Evolutionary conservation across 306 rosid species (phyloP).

Genomic region (Inga laurina): DNA sequence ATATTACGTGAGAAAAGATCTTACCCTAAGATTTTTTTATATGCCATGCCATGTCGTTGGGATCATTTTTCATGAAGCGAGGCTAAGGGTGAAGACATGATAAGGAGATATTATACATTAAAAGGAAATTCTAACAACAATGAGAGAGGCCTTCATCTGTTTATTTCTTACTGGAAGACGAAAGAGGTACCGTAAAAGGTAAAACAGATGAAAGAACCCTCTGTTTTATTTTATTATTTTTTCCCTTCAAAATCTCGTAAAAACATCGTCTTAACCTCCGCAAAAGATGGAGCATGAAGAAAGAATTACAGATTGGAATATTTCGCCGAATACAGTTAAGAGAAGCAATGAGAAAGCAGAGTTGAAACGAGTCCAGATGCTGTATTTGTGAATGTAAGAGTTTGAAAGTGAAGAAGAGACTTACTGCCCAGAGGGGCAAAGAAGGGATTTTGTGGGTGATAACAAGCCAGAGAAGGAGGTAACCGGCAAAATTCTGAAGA

Average conservation of each 20-base stretch:
- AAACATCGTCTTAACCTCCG: neutral
- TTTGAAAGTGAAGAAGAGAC: constrained; percentile 15
- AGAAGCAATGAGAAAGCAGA: neutral
- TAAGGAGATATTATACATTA: neutral
- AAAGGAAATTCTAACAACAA: neutral
- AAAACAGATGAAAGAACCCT: neutral
- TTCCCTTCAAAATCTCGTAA: neutral
- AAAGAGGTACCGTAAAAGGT: no score
- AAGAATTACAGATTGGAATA: neutral
- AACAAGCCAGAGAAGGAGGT: constrained; percentile 75
- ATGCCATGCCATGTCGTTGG: neutral
- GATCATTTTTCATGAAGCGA: neutral
- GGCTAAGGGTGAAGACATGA: neutral
- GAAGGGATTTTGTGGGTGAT: constrained; percentile 55
- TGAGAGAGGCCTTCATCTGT: neutral
- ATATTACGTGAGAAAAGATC: neutral
- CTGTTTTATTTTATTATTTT: neutral
- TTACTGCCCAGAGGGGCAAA: constrained; percentile 74
- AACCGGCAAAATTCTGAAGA: constrained; percentile 63
- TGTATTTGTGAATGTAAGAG: neutral
- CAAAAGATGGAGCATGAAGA: neutral
- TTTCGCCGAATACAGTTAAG: neutral
- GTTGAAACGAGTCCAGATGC: neutral
- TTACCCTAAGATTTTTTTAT: neutral
- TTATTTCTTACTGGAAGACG: neutral